Conservation (phyloP, 495 filamentous ascomycete species). For the Tuber brumale region DNA sequence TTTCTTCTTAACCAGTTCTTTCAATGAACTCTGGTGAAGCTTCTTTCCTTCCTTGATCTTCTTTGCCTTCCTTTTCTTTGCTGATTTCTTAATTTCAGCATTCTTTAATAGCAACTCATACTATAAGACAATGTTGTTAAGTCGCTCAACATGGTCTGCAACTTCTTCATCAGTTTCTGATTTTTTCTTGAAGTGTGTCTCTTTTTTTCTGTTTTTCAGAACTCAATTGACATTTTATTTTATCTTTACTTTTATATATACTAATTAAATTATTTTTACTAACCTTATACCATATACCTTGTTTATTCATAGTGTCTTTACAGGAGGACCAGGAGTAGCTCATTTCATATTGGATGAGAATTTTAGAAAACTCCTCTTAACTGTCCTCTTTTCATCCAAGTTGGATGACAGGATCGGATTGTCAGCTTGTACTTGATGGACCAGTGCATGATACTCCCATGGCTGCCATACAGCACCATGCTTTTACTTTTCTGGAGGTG, state of each 20-base stretch:
- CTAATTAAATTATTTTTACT: too few relatives aligned
- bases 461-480: neutral
- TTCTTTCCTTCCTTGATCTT: too few relatives aligned
- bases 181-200: neutral
- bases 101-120: too few relatives aligned
- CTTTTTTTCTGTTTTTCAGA: neutral
- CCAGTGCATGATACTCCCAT: slow-evolving; percentile 1
- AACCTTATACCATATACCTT: neutral
- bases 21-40: too few relatives aligned
- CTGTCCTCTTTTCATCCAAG: neutral
- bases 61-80: too few relatives aligned
- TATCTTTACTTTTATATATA: neutral
- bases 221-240: too few relatives aligned
- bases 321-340: neutral
- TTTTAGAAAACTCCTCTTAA: neutral
- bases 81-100: too few relatives aligned
- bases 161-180: too few relatives aligned
- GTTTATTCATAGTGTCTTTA: neutral
- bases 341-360: neutral
- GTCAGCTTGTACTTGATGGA: slow-evolving; percentile 1
- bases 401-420: neutral
- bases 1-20: too few relatives aligned
- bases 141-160: too few relatives aligned
- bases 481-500: neutral
- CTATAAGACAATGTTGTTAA: too few relatives aligned